Base-by-base conservation (phyloP, 192 early-diverging fungal species). In the Dimargaris verticillata region DNA sequence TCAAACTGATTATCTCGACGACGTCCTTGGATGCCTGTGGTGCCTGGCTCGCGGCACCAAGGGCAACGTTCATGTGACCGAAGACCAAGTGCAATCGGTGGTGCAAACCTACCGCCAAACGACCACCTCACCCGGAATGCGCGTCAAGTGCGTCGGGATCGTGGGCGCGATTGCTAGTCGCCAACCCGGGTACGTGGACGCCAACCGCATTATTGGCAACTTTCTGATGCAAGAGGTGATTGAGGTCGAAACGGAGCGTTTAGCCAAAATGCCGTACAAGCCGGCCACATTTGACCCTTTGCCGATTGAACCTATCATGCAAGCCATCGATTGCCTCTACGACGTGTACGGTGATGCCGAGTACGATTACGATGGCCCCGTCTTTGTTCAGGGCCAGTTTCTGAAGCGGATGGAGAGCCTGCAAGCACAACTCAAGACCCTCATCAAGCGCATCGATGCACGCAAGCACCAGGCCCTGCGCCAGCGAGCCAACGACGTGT, bases 281-380 rank as follows among this genome's bases (percentile, higher is more conserved):
- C 28, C 57, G n/a, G n/a, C 22, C 18, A 13, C 15, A 5, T 59
- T 44, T 25, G 20, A 59, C 43, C 51, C 49, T 46, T 42, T 22
- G 5, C 55, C 43, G 6, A 52, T 64, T 22, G 74, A 77, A 63
- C 66, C 68, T 0, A 60, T 82, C 15, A 67, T 81, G 0, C 92
- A 95, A 66, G 85, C 83, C 0, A 64, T 97, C 64, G 89, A 95
- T 62, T 80, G 83, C 24, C 67, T 97, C 43, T 95, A 77, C 62
- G 93, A 97, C 63, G 81, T 95, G 25, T 97, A 94, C 67, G 78
- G 80, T 42, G 93, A 97, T 61, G 73, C 66, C 28, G 80, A 60
- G 13, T 94, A 78, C 66, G 85, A 89, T 63, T 94, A 94, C 62
- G 88, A 95, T 64, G 64, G 66, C 43, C 84, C 88, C 1, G 90